Evolutionary conservation across 2,329 filamentous ascomycete genomes (phyloP), one percentile per base, ranked within the genome.

Genomic region (Botrytis galanthina): DNA sequence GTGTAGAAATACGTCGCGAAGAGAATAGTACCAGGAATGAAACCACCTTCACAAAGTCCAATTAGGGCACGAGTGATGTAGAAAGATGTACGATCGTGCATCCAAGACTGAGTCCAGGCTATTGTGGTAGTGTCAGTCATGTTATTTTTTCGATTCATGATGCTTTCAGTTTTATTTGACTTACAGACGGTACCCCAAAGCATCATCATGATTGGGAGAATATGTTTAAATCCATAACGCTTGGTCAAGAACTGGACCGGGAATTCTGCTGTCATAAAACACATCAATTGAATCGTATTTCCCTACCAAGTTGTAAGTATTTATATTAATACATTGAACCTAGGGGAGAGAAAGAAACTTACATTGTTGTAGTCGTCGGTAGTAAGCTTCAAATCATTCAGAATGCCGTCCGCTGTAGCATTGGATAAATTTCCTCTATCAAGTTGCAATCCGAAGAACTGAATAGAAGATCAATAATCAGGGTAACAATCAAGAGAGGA

Each of bases 1-100:
- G 87, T 93, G 81, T 93, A 93, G 82, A 90, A 93, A 80, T 93
- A 93, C 42, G 86, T 89, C 2, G 92, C 84, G 78, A 92, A 92
- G 0, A 90, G 82, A 70, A 91, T 87, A 42, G 79, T 78, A 78
- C 87, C 88, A 9, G 89, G 88, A 73, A 91, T 91, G 75, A 91
- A 91, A 4, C 88, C 82, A 59, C 80, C 78, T 69, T 80, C 76
- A 39, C 79, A 69, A 18, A 79, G 75, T 42, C 78, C 79, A 32
- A 80, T 75, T 1, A 80, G 71, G 29, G 79, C 74, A 69, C 79
- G 74, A n/a, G 73, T 75, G 12, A 75, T 66, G 16, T 79, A 74
- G 69, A 80, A 86, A 4, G 81, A 83, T 3, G 80, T 80, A 39
- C 82, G 82, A 0, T 77, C 78, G 16, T 22, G 71, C 35, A 79